Conservation (phyloP, 2,329 filamentous ascomycete species). For the Pestalotiopsis sp. region DNA sequence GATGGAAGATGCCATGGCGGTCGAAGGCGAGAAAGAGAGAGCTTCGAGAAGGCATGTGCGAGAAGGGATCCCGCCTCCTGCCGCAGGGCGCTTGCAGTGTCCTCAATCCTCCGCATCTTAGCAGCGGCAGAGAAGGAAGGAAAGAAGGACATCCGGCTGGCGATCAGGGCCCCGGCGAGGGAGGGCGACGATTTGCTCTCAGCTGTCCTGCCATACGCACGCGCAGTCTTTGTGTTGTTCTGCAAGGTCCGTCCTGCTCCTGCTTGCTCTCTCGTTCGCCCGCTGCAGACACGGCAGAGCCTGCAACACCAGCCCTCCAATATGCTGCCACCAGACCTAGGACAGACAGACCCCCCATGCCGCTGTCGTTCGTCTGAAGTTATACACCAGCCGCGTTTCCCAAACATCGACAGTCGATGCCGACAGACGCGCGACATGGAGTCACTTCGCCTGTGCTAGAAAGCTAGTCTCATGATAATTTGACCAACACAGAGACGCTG, state of each 20-base stretch:
- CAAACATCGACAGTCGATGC: neutral
- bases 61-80: neutral
- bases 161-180: neutral
- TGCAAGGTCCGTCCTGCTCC: neutral
- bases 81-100: neutral
- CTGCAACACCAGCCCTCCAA: too few species aligned
- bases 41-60: neutral
- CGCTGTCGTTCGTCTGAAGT: slow-evolving; percentile 5
- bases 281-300: too few species aligned
- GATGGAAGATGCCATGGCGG: neutral
- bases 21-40: neutral
- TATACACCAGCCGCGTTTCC: slow-evolving; percentile 3
- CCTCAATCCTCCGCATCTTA: neutral
- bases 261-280: neutral
- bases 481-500: neutral
- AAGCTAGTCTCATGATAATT: neutral
- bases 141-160: neutral
- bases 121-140: neutral
- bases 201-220: neutral
- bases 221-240: neutral
- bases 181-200: slow-evolving; percentile 1
- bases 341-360: neutral
- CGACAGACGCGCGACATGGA: neutral
- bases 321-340: too few species aligned
- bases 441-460: neutral